Evolutionary conservation across 164 flowering plant genomes (phyloP).

Genomic region (Tetracentron sinense): DNA sequence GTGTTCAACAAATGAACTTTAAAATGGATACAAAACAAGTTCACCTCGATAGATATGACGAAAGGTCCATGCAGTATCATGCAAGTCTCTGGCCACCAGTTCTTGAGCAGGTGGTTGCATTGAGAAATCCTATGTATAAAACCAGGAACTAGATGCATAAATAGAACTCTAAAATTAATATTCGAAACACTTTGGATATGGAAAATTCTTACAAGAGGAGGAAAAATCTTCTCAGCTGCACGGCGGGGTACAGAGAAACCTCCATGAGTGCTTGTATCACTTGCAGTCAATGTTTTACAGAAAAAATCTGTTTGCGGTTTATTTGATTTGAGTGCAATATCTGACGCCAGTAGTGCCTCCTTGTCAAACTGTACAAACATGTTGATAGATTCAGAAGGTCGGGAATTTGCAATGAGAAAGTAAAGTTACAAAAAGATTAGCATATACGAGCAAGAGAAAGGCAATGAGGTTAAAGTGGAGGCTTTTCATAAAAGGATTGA

Average conservation of each 20-base stretch:
- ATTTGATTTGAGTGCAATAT: slow-evolving; percentile 67
- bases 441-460: background rate
- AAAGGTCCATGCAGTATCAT: slow-evolving; percentile 82
- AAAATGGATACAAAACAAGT: slow-evolving; percentile 6
- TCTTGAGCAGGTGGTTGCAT: slow-evolving; percentile 99
- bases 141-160: background rate
- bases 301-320: slow-evolving; percentile 90
- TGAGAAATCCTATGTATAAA: slow-evolving; percentile 60
- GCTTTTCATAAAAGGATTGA: no score
- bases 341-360: slow-evolving; percentile 85
- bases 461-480: background rate
- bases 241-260: slow-evolving; percentile 99
- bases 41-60: slow-evolving; percentile 94
- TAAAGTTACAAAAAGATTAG: background rate
- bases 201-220: slow-evolving; percentile 65
- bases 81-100: slow-evolving; percentile 80
- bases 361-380: slow-evolving; percentile 66
- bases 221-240: slow-evolving; percentile 96
- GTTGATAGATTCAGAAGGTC: background rate
- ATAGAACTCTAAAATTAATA: background rate
- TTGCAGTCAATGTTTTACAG: slow-evolving; percentile 95
- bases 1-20: no score
- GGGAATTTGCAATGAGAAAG: background rate
- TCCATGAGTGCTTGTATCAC: slow-evolving; percentile 99
- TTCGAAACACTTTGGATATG: background rate